Base-by-base conservation (phyloP, 345 rosid species). In the Arabis hirsuta region DNA sequence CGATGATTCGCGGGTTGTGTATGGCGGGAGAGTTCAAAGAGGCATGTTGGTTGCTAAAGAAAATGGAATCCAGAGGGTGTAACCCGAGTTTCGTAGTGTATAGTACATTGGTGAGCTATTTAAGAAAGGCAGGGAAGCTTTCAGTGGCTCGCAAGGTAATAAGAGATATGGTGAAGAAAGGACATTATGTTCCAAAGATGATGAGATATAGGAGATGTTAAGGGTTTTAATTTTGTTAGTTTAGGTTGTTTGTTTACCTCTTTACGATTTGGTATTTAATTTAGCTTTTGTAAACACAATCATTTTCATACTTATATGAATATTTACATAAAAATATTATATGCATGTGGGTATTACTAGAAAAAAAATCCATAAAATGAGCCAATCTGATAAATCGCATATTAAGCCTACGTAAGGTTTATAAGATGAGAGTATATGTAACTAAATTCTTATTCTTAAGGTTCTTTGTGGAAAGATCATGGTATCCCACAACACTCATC, bases 41-140 rank as follows among this genome's bases (percentile, higher is more conserved):
- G 74, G 97, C 96, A 19, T 81, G 92, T 64, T 76, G 84, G 56
- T 62, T 89, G 86, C 83, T 91, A 36, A 87, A 85, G 67, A 88
- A 86, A 82, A 91, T 94, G 98, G 90, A 88, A 82, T 75, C 80
- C 12, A 85, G 92, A 76, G 95, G 95, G 20, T 88, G 97, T 73
- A 81, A 80, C 73, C 98, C 98, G 48, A 91, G 85, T 84, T 89
- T 88, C 69, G 82, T 79, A 34, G 95, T 94, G 79, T 91, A 94
- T 75, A 86, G 86, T 74, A 94, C 97, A 55, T 77, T 91, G 73
- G 90, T 91, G 69, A 81, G 85, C 56, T 74, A 84, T 88, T 78
- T 93, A 55, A 81, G 83, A 55, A 83, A 80, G 61, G 93, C 95
- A 44, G 97, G 98, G 70, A 91, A 76, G 81, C 85, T 86, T 69